Percentiles rank a stretch among this genome's conserved stretches.
Evolutionary conservation across 305 asterid species (phyloP).

Genomic region (Fraxinus sp.): DNA sequence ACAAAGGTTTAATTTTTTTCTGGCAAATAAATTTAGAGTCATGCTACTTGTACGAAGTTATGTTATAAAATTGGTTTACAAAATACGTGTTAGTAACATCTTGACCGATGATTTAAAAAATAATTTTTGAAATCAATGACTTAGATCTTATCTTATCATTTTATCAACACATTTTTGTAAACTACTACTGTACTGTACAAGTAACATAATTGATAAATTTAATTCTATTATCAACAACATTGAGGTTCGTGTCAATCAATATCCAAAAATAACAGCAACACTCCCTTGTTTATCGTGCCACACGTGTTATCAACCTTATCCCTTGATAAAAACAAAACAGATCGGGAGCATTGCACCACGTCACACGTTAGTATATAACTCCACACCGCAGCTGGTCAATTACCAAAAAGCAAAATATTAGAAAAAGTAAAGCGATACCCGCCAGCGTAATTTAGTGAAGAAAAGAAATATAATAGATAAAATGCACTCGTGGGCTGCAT

Average conservation of each 20-base stretch:
- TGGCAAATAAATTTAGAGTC: no score
- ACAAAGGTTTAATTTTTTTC: no score
- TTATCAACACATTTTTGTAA: no score
- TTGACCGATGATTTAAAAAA: no score
- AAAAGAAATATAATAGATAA: slow-evolving; percentile 18
- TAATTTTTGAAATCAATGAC: no score
- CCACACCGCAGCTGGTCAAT: neutral
- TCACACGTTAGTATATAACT: neutral
- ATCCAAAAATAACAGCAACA: neutral
- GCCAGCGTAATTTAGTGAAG: slow-evolving; percentile 23
- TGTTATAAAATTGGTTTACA: no score
- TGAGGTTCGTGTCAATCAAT: neutral
- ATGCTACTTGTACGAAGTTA: no score
- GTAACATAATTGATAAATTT: no score
- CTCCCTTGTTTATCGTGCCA: neutral
- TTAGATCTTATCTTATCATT: no score
- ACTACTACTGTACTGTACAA: no score
- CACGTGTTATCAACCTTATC: neutral
- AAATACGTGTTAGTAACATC: no score
- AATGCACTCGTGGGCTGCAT: slow-evolving; percentile 39
- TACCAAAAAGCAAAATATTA: neutral
- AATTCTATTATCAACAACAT: neutral
- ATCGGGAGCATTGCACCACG: neutral
- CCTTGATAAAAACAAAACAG: neutral
- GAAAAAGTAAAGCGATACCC: neutral